Conservation (phyloP, 2,329 filamentous ascomycete genomes). For the Claviceps capensis region DNA sequence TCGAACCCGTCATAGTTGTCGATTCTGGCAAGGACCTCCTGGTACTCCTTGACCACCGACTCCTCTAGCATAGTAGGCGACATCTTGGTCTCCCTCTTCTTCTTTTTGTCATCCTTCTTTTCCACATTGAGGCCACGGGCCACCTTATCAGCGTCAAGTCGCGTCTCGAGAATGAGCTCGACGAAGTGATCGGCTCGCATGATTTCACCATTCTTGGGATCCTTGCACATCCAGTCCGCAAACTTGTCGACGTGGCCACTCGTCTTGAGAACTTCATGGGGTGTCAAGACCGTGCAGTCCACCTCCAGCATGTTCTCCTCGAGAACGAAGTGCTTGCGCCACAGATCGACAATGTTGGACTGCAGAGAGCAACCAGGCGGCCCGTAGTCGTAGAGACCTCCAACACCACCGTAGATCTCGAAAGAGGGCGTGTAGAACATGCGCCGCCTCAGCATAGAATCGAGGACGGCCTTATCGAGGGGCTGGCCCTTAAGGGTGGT, state of each 20-base stretch:
- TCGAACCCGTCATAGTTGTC: constrained; percentile 88
- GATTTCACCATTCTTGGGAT: constrained; percentile 94
- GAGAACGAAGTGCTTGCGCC: constrained; percentile 86
- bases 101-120: constrained; percentile 56
- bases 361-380: constrained; percentile 78
- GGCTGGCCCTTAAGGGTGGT: constrained; percentile 83
- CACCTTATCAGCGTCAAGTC: constrained; percentile 83
- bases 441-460: constrained; percentile 74
- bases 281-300: constrained; percentile 88
- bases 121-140: constrained; percentile 73
- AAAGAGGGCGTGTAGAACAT: constrained; percentile 93
- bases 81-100: constrained; percentile 78
- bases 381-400: constrained; percentile 86
- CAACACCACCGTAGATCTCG: constrained; percentile 85
- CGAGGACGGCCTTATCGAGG: constrained; percentile 70
- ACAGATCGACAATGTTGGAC: constrained; percentile 75
- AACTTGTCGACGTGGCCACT: constrained; percentile 96
- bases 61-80: constrained; percentile 80
- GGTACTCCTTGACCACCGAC: constrained; percentile 74
- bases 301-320: constrained; percentile 94
- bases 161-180: constrained; percentile 78
- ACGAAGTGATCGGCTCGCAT: constrained; percentile 93
- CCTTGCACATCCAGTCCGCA: constrained; percentile 98
- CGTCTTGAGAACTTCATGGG: constrained; percentile 87
- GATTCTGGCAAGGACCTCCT: constrained; percentile 80